phyloP scores from a whole-genome alignment of 306 rosid species.

The Sindora glabra region DNA sequence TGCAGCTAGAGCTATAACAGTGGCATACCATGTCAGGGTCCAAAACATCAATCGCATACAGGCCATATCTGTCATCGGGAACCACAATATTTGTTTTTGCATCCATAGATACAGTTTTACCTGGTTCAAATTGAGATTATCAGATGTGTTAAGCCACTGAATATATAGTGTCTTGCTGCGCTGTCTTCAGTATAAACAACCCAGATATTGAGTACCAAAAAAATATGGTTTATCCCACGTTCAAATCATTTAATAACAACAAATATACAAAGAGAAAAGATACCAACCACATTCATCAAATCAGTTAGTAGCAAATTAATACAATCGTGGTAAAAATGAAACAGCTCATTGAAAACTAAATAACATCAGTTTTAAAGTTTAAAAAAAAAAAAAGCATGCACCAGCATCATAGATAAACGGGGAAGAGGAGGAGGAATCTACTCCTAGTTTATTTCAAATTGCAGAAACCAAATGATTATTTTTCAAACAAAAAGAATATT shows the following conservation, averaged over 20 bases:
- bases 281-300: not conserved
- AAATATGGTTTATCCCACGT: no score
- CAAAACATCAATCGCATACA: conserved; percentile 69
- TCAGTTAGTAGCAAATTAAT: not conserved
- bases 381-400: no score
- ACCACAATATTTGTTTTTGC: conserved; percentile 49
- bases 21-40: conserved; percentile 88
- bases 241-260: not conserved
- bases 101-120: conserved; percentile 65
- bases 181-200: not conserved
- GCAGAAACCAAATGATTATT: no score
- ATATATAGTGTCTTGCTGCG: not conserved
- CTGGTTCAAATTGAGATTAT: conserved; percentile 35
- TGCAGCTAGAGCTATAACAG: not conserved
- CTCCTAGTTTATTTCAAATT: no score
- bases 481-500: no score
- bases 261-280: not conserved
- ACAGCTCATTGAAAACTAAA: no score
- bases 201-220: not conserved
- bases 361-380: no score
- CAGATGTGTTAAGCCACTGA: not conserved
- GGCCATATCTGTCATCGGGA: conserved; percentile 88
- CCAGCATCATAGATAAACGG: no score
- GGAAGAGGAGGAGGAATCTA: no score
- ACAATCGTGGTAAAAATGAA: not conserved